Conservation (phyloP, 345 rosid genomes). For the Lumnitzera racemosa region DNA sequence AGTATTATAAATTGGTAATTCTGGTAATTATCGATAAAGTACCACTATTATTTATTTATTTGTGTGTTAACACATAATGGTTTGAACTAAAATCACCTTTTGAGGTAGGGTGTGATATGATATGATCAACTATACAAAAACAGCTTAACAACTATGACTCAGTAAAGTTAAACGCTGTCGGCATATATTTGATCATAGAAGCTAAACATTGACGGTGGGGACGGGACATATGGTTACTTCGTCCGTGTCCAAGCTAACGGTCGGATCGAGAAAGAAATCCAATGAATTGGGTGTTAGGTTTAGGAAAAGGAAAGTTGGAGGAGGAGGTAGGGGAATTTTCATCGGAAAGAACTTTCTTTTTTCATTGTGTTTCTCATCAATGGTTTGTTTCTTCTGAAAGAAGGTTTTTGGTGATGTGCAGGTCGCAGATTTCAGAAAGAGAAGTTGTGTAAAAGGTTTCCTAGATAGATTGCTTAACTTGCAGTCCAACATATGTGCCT, state of each 20-base stretch:
- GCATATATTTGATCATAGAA: not conserved
- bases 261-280: slow-evolving; percentile 26
- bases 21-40: no score
- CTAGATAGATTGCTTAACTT: slow-evolving; percentile 42
- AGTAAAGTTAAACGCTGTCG: not conserved
- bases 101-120: no score
- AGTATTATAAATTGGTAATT: no score
- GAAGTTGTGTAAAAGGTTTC: slow-evolving; percentile 6
- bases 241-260: slow-evolving; percentile 47
- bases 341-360: slow-evolving; percentile 9
- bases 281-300: slow-evolving; percentile 38
- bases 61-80: no score
- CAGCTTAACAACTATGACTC: no score
- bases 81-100: no score
- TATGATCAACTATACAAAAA: no score
- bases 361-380: not conserved
- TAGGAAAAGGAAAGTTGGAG: slow-evolving; percentile 25
- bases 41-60: no score
- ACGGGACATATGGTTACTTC: slow-evolving; percentile 18
- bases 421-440: slow-evolving; percentile 10
- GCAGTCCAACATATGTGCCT: slow-evolving; percentile 33
- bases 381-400: slow-evolving; percentile 28
- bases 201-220: slow-evolving; percentile 12
- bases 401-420: slow-evolving; percentile 24
- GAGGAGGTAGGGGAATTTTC: slow-evolving; percentile 24